phyloP scores from a whole-genome alignment of 1,284 basidiomycete genomes.

The Prillingera fragicola region DNA sequence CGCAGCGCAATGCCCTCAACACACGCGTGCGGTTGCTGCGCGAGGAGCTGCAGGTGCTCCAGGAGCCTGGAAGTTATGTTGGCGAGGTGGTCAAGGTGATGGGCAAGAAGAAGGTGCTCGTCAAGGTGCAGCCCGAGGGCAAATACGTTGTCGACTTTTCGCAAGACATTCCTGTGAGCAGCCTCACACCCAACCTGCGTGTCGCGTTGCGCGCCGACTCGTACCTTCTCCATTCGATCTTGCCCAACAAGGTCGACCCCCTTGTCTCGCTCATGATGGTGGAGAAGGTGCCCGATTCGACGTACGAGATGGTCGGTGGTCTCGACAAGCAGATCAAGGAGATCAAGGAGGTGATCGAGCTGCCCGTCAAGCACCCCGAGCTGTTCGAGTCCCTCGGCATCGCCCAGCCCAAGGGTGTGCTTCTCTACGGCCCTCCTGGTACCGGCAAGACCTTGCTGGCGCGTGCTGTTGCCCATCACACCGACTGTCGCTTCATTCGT shows the following conservation, averaged over 20 bases:
- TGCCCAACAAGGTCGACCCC: conserved; percentile 93
- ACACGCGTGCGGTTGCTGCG: conserved; percentile 82
- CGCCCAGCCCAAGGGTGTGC: conserved; percentile 93
- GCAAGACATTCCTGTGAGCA: conserved; percentile 72
- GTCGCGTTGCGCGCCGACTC: conserved; percentile 94
- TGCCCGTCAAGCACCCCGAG: conserved; percentile 97
- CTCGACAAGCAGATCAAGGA: conserved; percentile 98
- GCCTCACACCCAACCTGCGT: conserved; percentile 80
- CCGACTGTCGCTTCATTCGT: conserved; percentile 96
- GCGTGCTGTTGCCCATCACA: conserved; percentile 93
- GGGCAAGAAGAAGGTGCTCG: conserved; percentile 98
- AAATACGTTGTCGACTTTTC: conserved; percentile 99
- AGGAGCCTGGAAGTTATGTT: conserved; percentile 96
- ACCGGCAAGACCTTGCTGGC: conserved; percentile 94
- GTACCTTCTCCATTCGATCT: conserved; percentile 87
- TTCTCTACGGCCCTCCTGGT: conserved; percentile 93
- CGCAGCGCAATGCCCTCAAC: conserved; percentile 93
- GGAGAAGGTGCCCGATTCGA: conserved; percentile 98
- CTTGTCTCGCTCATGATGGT: conserved; percentile 99
- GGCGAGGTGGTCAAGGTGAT: conserved; percentile 98
- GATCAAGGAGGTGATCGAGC: conserved; percentile 98
- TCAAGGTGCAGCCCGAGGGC: conserved; percentile 97
- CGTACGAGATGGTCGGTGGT: conserved; percentile 99
- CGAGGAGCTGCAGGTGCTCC: conserved; percentile 90
- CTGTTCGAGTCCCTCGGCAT: conserved; percentile 95